These are phyloP conservation scores for Hypoxylon intermedium DNA, from an alignment of 495 filamentous ascomycete species.

Conservation along the genomic window DNA sequence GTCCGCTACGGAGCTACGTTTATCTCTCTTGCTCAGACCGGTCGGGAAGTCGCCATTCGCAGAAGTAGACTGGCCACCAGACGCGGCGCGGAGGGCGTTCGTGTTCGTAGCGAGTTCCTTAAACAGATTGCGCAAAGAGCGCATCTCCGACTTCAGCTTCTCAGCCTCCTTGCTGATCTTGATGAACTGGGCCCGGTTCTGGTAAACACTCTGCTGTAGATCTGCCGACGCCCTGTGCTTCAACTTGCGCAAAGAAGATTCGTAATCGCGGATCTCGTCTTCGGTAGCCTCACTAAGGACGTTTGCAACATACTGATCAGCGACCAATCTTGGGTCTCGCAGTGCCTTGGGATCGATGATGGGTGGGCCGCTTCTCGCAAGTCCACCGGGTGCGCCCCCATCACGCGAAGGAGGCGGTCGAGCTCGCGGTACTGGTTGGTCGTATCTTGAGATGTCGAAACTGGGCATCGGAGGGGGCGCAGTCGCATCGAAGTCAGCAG, in stretches of 20 bases:
- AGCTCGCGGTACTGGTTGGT: constrained; percentile 52
- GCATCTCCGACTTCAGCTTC: constrained; percentile 96
- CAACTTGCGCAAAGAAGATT: constrained; percentile 74
- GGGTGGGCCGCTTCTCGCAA: constrained; percentile 46
- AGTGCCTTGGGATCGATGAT: constrained; percentile 74
- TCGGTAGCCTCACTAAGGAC: constrained; percentile 92
- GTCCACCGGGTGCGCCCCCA: constrained; percentile 42
- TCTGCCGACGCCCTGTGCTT: constrained; percentile 85
- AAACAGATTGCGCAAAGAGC: constrained; percentile 84
- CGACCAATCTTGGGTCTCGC: constrained; percentile 77
- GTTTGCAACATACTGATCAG: constrained; percentile 78
- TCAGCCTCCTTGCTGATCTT: constrained; percentile 99
- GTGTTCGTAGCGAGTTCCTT: constrained; percentile 80
- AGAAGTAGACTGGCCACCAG: constrained; percentile 49
- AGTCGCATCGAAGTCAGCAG: constrained; percentile 67
- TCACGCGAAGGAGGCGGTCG: constrained; percentile 55
- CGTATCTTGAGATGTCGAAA: constrained; percentile 60
- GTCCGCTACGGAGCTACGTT: constrained; percentile 86
- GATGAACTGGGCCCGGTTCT: constrained; percentile 98
- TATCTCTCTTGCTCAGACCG: constrained; percentile 68
- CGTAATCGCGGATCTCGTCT: constrained; percentile 86
- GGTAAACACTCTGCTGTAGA: constrained; percentile 94
- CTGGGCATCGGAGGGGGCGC: constrained; percentile 66
- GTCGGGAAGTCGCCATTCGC: constrained; percentile 51
- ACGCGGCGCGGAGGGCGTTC: constrained; percentile 74